Base-by-base conservation (phyloP, 73 alveolate species). In the Paramecium tetraurelia region DNA sequence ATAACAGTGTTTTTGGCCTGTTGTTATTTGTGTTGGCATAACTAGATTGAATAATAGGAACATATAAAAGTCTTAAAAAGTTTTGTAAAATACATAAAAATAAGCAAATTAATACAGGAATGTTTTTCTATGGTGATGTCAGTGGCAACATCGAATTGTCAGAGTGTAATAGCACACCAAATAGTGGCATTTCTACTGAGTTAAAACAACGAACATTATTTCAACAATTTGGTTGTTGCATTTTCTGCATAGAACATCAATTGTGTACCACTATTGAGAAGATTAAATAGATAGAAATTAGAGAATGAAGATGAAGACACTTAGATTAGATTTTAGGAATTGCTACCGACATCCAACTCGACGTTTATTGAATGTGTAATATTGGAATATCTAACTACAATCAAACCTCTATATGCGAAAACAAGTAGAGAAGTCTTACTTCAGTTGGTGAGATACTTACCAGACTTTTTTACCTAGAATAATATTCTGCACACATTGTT, bases 41-140 rank as follows among this genome's bases (percentile, higher is more conserved):
- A 72, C 16, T 21, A 72, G 18, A 21, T 36, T 35, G 86, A 72
- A 33, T 36, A 22, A 20, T 36, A 20, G 31, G 86, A 72, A 20
- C 86, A 72, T 72, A 43, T 72, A 40, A 72, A 72, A 40, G 86
- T 72, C 5, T 38, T 72, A 12, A 72, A 72, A 36, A 43, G 86
- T 29, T 72, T 72, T 72, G 86, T 72, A 43, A 72, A 72, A 40
- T 72, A 72, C 20, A 20, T 72, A 40, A 72, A 72, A 20, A 72
- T n/a, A 21, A 72, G 59, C 21, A 72, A 33, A 29, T 40, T 72
- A 18, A 72, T 72, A 29, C 16, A 22, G n/a, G 86, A 72, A 72
- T 72, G 86, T 43, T 72, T 36, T 40, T 72, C 57, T 33, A 36
- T 31, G 36, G 31, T 72, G n/a, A 43, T 72, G 36, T 72, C 86